Evolutionary conservation across 1,139 yeast genomes (phyloP).

Genomic region (Petasospora rhodanensis): DNA sequence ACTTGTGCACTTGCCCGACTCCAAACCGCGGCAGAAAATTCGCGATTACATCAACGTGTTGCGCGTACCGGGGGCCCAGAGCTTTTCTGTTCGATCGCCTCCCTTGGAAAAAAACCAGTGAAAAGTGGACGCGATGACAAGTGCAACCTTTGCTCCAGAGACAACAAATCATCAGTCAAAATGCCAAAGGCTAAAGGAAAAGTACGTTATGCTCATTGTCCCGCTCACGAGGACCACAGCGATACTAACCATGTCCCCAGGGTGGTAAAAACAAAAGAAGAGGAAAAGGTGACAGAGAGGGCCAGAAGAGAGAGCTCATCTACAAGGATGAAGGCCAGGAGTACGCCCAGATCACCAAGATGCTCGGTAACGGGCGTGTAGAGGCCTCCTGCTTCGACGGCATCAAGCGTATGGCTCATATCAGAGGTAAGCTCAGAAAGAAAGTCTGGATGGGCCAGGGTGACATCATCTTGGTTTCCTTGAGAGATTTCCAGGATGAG

Average conservation of each 20-base stretch:
- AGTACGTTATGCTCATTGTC: slow-evolving; percentile 9
- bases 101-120: slow-evolving; percentile 6
- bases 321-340: slow-evolving; percentile 96
- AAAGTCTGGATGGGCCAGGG: slow-evolving; percentile 99
- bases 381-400: slow-evolving; percentile 96
- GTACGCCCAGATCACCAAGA: slow-evolving; percentile 96
- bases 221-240: not conserved
- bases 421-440: slow-evolving; percentile 98
- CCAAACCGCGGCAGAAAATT: too few species aligned
- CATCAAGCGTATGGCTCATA: slow-evolving; percentile 89
- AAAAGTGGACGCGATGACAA: slow-evolving; percentile 7
- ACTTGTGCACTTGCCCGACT: too few species aligned
- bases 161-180: slow-evolving; percentile 13
- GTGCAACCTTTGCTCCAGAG: too few species aligned
- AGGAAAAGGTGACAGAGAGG: slow-evolving; percentile 93
- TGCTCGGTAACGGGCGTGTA: slow-evolving; percentile 97
- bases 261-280: slow-evolving; percentile 83
- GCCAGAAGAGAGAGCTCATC: slow-evolving; percentile 90
- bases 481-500: slow-evolving; percentile 98
- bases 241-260: slow-evolving; percentile 8
- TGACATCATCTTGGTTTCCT: slow-evolving; percentile 90
- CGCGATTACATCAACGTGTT: too few species aligned
- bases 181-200: slow-evolving; percentile 58
- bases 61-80: too few species aligned
- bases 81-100: too few species aligned